Percentiles rank a stretch among this genome's conserved stretches.
Evolutionary conservation across 805 yeast species (phyloP).

Genomic region (Metschnikowia continentalis): DNA sequence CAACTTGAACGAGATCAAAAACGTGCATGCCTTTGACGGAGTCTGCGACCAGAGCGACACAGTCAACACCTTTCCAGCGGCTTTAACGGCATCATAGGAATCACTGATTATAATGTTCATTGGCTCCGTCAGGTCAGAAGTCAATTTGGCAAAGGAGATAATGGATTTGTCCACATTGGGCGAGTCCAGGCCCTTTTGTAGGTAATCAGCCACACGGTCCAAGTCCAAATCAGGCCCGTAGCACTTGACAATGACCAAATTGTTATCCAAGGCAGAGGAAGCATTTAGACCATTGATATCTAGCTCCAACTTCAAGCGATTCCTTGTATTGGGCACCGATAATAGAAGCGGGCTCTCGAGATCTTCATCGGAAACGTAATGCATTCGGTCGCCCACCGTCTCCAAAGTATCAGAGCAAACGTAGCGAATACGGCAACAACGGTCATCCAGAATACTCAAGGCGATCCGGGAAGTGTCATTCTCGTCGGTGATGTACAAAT

Average conservation of each 20-base stretch:
- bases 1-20: slow-evolving; percentile 6
- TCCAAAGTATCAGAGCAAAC: slow-evolving; percentile 15
- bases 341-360: slow-evolving; percentile 29
- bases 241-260: slow-evolving; percentile 33
- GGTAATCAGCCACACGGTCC: slow-evolving; percentile 10
- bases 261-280: slow-evolving; percentile 9
- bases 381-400: slow-evolving; percentile 6
- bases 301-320: slow-evolving; percentile 24
- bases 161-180: slow-evolving; percentile 25
- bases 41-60: slow-evolving; percentile 14
- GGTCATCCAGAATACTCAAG: slow-evolving; percentile 19
- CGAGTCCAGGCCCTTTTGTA: slow-evolving; percentile 9
- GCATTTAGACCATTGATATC: slow-evolving; percentile 22
- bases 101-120: slow-evolving; percentile 14
- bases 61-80: slow-evolving; percentile 1
- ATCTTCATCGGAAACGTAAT: neutral
- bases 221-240: slow-evolving; percentile 14
- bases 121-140: slow-evolving; percentile 19
- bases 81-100: slow-evolving; percentile 4
- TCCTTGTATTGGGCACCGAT: slow-evolving; percentile 21
- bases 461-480: slow-evolving; percentile 21
- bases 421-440: slow-evolving; percentile 21
- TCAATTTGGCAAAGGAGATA: slow-evolving; percentile 25
- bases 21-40: neutral
- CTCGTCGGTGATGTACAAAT: slow-evolving; percentile 25